Percentiles rank a stretch among this genome's conserved stretches.
phyloP scores from a whole-genome alignment of 306 rosid genomes.

The Cucumis hystrix region DNA sequence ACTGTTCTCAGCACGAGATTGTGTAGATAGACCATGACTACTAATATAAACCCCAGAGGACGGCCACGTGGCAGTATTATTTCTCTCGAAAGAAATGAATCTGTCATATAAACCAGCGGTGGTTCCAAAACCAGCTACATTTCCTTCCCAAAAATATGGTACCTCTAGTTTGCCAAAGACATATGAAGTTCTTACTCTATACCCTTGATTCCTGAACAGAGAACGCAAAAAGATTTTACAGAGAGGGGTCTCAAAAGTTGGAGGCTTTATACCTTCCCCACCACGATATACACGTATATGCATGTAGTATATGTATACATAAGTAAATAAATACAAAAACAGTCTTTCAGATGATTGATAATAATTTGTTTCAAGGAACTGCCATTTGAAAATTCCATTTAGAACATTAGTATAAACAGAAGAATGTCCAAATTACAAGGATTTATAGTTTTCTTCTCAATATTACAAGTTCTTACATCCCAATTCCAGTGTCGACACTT shows the following conservation, averaged over 20 bases:
- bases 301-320: background rate
- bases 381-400: background rate
- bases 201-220: slow-evolving; percentile 34
- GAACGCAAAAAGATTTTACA: background rate
- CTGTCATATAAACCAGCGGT: background rate
- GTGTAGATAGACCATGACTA: slow-evolving; percentile 47
- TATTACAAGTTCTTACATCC: background rate
- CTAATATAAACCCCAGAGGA: slow-evolving; percentile 18
- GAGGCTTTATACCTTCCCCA: background rate
- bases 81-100: slow-evolving; percentile 5
- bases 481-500: background rate
- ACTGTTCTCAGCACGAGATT: slow-evolving; percentile 47
- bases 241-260: background rate
- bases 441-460: background rate
- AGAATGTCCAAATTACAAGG: background rate
- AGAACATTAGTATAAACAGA: background rate
- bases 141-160: slow-evolving; percentile 11
- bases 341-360: background rate
- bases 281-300: background rate
- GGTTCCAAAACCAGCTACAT: slow-evolving; percentile 14
- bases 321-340: background rate
- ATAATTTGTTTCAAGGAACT: background rate
- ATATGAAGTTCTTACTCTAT: slow-evolving; percentile 19
- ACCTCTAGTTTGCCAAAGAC: slow-evolving; percentile 26
- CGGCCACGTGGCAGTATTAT: slow-evolving; percentile 17